Evolutionary conservation across 1,284 basidiomycete species (phyloP), one percentile per base, ranked within the genome.

Genomic region (Taiwanofungus camphoratus): DNA sequence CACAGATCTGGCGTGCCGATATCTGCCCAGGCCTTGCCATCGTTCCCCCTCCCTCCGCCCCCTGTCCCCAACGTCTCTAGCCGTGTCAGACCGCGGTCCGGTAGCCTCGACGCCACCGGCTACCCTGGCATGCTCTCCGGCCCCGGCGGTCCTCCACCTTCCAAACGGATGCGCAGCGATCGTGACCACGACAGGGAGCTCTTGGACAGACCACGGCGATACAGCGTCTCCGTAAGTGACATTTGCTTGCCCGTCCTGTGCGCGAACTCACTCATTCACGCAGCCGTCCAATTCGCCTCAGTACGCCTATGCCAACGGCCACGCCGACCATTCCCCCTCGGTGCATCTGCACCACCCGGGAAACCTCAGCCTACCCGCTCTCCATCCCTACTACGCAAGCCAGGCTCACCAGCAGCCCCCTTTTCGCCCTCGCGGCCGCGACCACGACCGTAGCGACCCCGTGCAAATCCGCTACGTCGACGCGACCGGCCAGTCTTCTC

Each of bases 101-200:
- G 59, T 39, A 71, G 65, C 53, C 55, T 68, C 22, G 71, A 73
- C 42, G 64, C 63, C 2, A 35, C 55, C 8, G 51, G 55, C 4
- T 61, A 63, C 44, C 26, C 38, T 30, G 41, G 32, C 20, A 29
- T 34, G n/a, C 59, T 60, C 22, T 49, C 55, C 7, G 59, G 52
- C 27, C 57, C 57, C 3, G 60, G 53, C 1, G 65, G 62, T 11
- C 67, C 68, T 5, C 74, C 76, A 3, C 67, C 73, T 31, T 43
- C 63, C 13, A 79, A 79, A 59, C 66, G 70, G 32, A 53, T 66
- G 3, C 63, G 76, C 32, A 60, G 53, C 39, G 68, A 56, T 9
- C 54, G 55, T 32, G 58, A 58, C 27, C 24, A 31, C 20, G 38
- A 39, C n/a, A n/a, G n/a, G n/a, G n/a, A n/a, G n/a, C n/a, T n/a